phyloP scores from a whole-genome alignment of 1,284 basidiomycete species.

The Peniophora sp. region DNA sequence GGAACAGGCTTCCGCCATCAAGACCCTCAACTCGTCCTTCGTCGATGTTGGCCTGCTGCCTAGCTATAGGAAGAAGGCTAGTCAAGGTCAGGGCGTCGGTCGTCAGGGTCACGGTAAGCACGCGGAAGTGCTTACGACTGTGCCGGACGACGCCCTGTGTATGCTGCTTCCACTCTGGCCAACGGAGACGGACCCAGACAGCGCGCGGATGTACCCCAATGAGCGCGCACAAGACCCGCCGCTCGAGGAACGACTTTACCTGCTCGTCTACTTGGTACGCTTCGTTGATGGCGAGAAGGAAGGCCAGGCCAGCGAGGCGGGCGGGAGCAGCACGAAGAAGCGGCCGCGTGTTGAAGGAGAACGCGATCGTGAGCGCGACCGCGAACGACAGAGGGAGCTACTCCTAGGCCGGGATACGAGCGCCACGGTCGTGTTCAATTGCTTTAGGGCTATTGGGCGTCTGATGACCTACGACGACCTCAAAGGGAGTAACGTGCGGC shows the following conservation, averaged over 20 bases:
- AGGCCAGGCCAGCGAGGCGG: conserved; percentile 23
- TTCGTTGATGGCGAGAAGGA: conserved; percentile 23
- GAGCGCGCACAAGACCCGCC: conserved; percentile 21
- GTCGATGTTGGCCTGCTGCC: conserved; percentile 72
- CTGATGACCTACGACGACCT: conserved; percentile 62
- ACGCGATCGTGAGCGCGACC: conserved; percentile 11
- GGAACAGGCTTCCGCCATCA: conserved; percentile 56
- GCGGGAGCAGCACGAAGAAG: conserved; percentile 22
- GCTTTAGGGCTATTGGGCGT: conserved; percentile 61
- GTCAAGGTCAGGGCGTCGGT: conserved; percentile 20
- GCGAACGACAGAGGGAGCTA: conserved; percentile 11
- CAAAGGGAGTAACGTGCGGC: conserved; percentile 59
- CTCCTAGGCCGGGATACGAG: no score
- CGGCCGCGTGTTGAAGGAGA: conserved; percentile 23
- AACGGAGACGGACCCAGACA: conserved; percentile 51
- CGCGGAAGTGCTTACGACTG: conserved; percentile 47
- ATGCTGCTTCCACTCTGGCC: conserved; percentile 82
- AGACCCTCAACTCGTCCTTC: conserved; percentile 65
- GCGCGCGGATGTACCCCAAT: conserved; percentile 6
- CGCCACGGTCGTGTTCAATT: conserved; percentile 32
- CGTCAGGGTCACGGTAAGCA: conserved; percentile 18
- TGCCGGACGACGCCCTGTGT: conserved; percentile 61
- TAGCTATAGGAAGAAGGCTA: conserved; percentile 27
- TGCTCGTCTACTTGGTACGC: conserved; percentile 67
- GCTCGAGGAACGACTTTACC: conserved; percentile 51